Conservation (phyloP, 352 stramenopile species). For the Phytophthora meadii region DNA sequence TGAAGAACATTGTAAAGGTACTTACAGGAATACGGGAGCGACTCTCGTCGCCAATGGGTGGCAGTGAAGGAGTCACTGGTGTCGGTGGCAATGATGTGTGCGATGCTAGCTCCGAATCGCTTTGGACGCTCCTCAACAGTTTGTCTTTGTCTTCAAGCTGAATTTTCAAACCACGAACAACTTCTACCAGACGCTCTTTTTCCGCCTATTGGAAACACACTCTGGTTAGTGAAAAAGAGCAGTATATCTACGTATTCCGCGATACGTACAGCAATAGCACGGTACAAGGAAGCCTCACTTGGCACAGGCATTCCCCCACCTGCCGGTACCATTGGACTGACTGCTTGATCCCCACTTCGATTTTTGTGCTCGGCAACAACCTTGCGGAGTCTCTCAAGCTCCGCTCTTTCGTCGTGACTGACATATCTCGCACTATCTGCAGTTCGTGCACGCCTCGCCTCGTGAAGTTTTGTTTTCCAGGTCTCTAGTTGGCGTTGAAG, state of each 20-base stretch:
- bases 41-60: slow-evolving; percentile 27
- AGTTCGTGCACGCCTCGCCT: slow-evolving; percentile 72
- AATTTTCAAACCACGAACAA: slow-evolving; percentile 54
- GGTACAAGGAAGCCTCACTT: slow-evolving; percentile 63
- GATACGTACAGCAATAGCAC: slow-evolving; percentile 52
- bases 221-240: background rate
- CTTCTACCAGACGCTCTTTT: slow-evolving; percentile 69
- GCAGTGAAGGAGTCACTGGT: slow-evolving; percentile 16
- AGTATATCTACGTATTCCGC: background rate
- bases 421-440: slow-evolving; percentile 45
- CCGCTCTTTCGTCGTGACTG: slow-evolving; percentile 46
- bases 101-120: background rate
- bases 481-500: slow-evolving; percentile 74
- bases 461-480: slow-evolving; percentile 62
- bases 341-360: slow-evolving; percentile 19
- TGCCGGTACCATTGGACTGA: background rate
- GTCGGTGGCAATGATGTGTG: background rate
- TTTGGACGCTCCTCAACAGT: slow-evolving; percentile 38
- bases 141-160: slow-evolving; percentile 74
- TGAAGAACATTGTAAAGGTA: background rate
- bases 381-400: slow-evolving; percentile 57
- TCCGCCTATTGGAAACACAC: slow-evolving; percentile 44
- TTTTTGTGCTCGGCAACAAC: slow-evolving; percentile 40
- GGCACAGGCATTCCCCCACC: slow-evolving; percentile 45
- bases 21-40: slow-evolving; percentile 47